Evolutionary conservation across 257 asterid genomes (phyloP), one percentile per base, ranked within the genome.

Genomic region (Anisodus tanguticus): DNA sequence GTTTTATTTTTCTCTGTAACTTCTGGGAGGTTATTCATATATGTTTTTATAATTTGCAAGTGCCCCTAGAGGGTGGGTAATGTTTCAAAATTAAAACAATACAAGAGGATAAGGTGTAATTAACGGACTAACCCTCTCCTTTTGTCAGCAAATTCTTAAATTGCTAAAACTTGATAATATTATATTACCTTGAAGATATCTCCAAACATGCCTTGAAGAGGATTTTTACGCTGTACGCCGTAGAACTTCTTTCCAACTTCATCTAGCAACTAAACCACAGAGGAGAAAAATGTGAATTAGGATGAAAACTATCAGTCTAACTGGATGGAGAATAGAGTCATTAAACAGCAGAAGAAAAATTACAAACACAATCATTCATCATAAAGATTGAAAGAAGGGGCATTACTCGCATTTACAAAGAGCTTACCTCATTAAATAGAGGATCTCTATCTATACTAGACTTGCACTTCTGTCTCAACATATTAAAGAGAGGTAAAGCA

Each of bases 171-270:
- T 35, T 19, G 43, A 78, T 58, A 31, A 72, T 17, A 68, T 51
- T 47, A 85, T 88, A 91, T 51, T 76, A 76, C 98, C 98, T 95
- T 94, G 66, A 95, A 95, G 12, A 95, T 57, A 76, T 95, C 99
- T 86, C 99, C 99, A 84, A 95, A 91, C 96, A 94, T 92, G 89
- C 99, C 99, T 26, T 95, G 97, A 95, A 95, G 85, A 82, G 97
- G 70, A 86, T 88, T 94, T 89, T 88, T 87, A 54, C 98, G 96
- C 31, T 84, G 90, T 70, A 95, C 95, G 15, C 98, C 98, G 76
- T 94, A 95, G 80, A 95, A 95, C 88, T 92, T 94, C 89, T 90
- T 94, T 0, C 94, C 99, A 26, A 95, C 87, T 86, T 92, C 97
- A 83, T 95, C 98, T 64, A 95, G 91, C 90, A 94, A 90, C 99